Percentiles rank a stretch among this genome's conserved stretches.
Conservation (phyloP, 2,329 filamentous ascomycete species). For the Venturiaceae sp. region DNA sequence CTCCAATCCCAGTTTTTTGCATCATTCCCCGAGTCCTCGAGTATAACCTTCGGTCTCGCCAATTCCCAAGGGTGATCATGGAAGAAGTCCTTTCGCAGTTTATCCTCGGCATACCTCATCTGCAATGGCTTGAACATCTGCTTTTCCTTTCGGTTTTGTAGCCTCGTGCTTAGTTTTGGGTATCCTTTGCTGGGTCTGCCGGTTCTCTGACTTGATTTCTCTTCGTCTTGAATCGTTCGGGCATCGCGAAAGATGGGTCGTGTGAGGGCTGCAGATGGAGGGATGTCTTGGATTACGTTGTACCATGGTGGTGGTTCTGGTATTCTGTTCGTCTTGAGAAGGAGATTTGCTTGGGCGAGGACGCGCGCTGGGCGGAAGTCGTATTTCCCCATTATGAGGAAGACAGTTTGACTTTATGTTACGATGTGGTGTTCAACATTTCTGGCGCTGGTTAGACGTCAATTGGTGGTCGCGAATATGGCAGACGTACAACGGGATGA, state of each 20-base stretch:
- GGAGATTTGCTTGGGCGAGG: conserved; percentile 40
- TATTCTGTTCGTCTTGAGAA: conserved; percentile 35
- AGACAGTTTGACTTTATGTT: background rate
- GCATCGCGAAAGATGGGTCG: conserved; percentile 42
- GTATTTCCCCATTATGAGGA: conserved; percentile 41
- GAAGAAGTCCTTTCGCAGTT: conserved; percentile 72
- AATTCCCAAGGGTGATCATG: conserved; percentile 96
- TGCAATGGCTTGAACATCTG: conserved; percentile 71
- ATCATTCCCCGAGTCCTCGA: conserved; percentile 82
- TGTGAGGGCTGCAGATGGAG: conserved; percentile 50
- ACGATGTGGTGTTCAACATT: background rate
- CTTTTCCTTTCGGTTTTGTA: conserved; percentile 41
- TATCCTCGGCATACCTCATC: conserved; percentile 76
- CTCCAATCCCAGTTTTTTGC: conserved; percentile 71
- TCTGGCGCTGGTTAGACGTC: background rate
- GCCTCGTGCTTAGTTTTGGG: background rate
- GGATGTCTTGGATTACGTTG: conserved; percentile 44
- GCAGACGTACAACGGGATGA: background rate
- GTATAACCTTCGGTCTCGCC: conserved; percentile 72
- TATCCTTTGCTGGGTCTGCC: conserved; percentile 4
- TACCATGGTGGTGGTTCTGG: conserved; percentile 44
- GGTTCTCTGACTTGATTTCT: conserved; percentile 12
- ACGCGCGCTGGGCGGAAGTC: conserved; percentile 42
- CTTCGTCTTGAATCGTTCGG: conserved; percentile 20
- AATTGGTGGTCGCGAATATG: background rate